Evolutionary conservation across 129 eudicot genomes (phyloP), one percentile per base, ranked within the genome.

Genomic region (Flaveria bidentis): DNA sequence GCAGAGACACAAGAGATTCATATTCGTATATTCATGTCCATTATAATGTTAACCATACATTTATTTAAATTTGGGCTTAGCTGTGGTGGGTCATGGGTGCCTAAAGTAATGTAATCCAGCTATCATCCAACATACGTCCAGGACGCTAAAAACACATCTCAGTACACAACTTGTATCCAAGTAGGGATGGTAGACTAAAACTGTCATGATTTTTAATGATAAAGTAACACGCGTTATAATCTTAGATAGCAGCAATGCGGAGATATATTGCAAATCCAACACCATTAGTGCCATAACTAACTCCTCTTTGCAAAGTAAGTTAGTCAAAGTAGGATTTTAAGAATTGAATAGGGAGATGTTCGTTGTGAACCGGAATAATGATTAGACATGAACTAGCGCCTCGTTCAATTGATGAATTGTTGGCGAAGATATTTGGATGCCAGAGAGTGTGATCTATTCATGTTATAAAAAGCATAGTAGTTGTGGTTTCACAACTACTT

Each of bases 211-310:
- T 63, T 60, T 53, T 12, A 36, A 33, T 36, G 36, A 63, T 20
- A 58, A 12, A 20, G 30, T 30, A 26, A 60, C 51, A 58, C 25
- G 44, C 15, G 15, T n/a, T 56, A 62, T 41, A 23, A 42, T 8
- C 18, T 11, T 39, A 62, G 56, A 42, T 73, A 13, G 22, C 18
- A 58, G 57, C 25, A 28, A 15, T 58, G 25, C 14, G 11, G 8
- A 44, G 17, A 25, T 74, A 14, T 74, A 74, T 58, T 74, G 78
- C 46, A 61, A 74, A 25, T 61, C 25, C 61, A 46, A 26, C 42
- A 61, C 47, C 55, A 39, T 57, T 0, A 11, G 14, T 25, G n/a
- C 28, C 68, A 65, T 67, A 67, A 76, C 25, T 52, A 15, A 63
- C 13, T 33, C 69, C 13, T 15, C 3, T 28, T 13, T 30, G 69